A percentile compares a stretch with the other conserved stretches of the same genome.
Evolutionary conservation across 108 stramenopile genomes (phyloP).

Genomic region (Conticribra guillardii): DNA sequence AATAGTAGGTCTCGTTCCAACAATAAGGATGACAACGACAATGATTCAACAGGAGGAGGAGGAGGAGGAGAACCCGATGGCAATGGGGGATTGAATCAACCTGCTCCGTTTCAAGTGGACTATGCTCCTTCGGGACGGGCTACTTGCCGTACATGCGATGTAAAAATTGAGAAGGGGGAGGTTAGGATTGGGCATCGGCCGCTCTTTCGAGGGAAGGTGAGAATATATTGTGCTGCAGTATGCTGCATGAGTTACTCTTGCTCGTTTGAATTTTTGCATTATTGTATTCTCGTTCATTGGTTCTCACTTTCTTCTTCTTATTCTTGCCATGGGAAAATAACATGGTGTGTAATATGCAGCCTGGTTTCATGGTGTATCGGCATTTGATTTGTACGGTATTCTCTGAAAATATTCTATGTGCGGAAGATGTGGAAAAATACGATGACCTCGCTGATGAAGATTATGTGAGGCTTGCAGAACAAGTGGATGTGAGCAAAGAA

Average conservation of each 20-base stretch:
- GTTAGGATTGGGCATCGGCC: conserved; percentile 76
- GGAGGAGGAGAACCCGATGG: conserved; percentile 43
- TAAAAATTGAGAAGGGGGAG: conserved; percentile 61
- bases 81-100: conserved; percentile 48
- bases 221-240: background rate
- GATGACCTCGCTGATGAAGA: conserved; percentile 59
- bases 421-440: conserved; percentile 70
- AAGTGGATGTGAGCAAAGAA: conserved; percentile 57
- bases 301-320: background rate
- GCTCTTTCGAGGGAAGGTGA: conserved; percentile 85
- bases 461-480: conserved; percentile 36
- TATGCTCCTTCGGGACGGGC: conserved; percentile 76
- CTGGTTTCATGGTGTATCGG: conserved; percentile 79
- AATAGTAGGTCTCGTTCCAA: background rate
- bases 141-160: conserved; percentile 81
- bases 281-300: background rate
- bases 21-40: conserved; percentile 23
- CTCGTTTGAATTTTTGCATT: background rate
- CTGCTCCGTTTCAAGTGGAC: conserved; percentile 60
- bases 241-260: background rate
- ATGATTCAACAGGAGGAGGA: conserved; percentile 1
- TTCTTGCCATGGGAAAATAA: too few relatives aligned
- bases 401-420: conserved; percentile 53
- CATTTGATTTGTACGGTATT: conserved; percentile 78
- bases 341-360: conserved; percentile 36